Percentiles rank a stretch among this genome's conserved stretches.
Conservation (phyloP, 2,329 filamentous ascomycete species). For the Fusarium beomiforme region DNA sequence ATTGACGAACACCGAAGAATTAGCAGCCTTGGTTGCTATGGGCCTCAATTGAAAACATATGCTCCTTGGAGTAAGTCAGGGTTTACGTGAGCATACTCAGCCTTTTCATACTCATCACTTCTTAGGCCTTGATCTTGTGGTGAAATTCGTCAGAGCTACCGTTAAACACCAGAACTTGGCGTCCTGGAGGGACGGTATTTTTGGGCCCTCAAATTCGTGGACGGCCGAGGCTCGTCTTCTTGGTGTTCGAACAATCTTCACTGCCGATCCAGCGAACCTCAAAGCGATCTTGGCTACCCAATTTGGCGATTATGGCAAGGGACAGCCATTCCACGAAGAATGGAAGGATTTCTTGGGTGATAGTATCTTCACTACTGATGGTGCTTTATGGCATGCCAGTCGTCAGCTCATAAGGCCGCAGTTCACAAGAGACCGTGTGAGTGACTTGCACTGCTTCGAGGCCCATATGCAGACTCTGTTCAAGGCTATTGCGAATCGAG, state of each 20-base stretch:
- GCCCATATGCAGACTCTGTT: slow-evolving; percentile 80
- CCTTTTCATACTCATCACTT: not conserved
- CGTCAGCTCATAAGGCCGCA: slow-evolving; percentile 86
- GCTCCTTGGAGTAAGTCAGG: slow-evolving; percentile 58
- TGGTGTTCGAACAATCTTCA: slow-evolving; percentile 73
- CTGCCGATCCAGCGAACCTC: slow-evolving; percentile 87
- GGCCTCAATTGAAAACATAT: slow-evolving; percentile 48
- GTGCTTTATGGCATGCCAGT: slow-evolving; percentile 79
- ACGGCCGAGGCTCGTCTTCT: slow-evolving; percentile 70
- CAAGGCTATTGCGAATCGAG: slow-evolving; percentile 69
- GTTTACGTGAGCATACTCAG: not conserved
- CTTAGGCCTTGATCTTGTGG: slow-evolving; percentile 72
- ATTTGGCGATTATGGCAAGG: slow-evolving; percentile 86
- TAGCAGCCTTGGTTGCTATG: slow-evolving; percentile 56
- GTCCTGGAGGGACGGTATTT: slow-evolving; percentile 68
- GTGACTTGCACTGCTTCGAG: slow-evolving; percentile 85
- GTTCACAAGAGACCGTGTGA: slow-evolving; percentile 85
- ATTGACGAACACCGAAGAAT: slow-evolving; percentile 57
- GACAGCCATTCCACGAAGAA: slow-evolving; percentile 75
- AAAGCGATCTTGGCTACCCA: slow-evolving; percentile 90
- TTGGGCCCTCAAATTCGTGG: slow-evolving; percentile 51
- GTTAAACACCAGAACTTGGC: slow-evolving; percentile 66
- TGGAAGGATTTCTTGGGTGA: slow-evolving; percentile 82
- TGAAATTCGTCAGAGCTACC: slow-evolving; percentile 62
- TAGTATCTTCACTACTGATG: slow-evolving; percentile 83